These are phyloP conservation scores for Prunus campanulata DNA, from an alignment of 306 rosid genomes.

Conservation along the genomic window DNA sequence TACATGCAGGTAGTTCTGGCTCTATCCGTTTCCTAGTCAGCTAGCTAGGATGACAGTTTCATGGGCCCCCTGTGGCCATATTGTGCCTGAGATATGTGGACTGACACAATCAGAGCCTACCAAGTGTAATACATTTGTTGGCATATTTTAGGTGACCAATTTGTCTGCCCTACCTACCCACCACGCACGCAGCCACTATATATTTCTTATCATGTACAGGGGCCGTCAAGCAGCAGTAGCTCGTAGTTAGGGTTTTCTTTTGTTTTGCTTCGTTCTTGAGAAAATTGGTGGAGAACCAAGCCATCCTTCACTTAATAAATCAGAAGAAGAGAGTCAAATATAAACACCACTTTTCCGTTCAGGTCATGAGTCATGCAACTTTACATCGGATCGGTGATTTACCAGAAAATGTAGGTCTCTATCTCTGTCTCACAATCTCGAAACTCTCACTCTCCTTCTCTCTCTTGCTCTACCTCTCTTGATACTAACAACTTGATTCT, in stretches of 20 bases:
- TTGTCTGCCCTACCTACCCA: neutral
- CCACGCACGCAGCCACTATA: neutral
- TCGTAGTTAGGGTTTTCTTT: neutral
- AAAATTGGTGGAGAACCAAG: neutral
- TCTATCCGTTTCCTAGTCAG: too few relatives aligned
- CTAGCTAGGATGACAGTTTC: too few relatives aligned
- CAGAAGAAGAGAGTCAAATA: neutral
- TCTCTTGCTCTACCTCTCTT: too few relatives aligned
- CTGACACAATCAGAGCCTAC: neutral
- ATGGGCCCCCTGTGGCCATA: neutral
- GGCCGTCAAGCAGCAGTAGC: neutral
- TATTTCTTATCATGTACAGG: neutral
- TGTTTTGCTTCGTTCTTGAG: neutral
- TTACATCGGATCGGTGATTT: neutral
- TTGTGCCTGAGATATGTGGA: neutral
- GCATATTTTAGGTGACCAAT: neutral
- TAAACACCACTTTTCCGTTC: neutral
- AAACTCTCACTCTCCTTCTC: too few relatives aligned
- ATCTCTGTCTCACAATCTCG: too few relatives aligned
- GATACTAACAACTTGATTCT: too few relatives aligned
- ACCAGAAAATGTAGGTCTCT: neutral
- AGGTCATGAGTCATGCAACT: neutral
- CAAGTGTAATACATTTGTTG: neutral
- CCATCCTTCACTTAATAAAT: neutral
- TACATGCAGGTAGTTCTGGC: too few relatives aligned